Conservation (phyloP, 176 grass and related monocot genomes). For the Bothriochloa decipiens region DNA sequence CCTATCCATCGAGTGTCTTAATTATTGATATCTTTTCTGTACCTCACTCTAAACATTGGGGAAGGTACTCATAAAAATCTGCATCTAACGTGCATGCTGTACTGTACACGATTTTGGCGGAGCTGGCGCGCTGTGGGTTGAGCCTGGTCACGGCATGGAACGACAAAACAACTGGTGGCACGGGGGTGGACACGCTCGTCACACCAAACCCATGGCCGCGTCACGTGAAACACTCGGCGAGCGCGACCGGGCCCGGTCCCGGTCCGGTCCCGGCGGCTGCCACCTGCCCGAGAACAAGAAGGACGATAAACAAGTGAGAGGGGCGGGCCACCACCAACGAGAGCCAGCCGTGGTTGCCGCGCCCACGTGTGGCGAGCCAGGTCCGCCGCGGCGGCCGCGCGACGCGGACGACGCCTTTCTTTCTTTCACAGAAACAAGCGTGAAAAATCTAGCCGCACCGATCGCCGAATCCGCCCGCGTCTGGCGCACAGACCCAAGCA, state of each 20-base stretch:
- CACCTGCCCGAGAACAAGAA: not conserved
- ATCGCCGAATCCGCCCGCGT: too few relatives aligned
- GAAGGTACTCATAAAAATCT: too few relatives aligned
- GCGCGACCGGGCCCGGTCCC: not conserved
- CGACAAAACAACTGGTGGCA: not conserved
- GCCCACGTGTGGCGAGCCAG: conserved; percentile 27
- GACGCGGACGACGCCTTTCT: too few relatives aligned
- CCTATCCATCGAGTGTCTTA: too few relatives aligned
- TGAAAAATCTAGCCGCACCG: not conserved
- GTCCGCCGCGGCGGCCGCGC: not conserved
- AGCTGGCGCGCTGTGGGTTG: too few relatives aligned
- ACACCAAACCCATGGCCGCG: conserved; percentile 15
- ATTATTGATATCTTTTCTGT: too few relatives aligned
- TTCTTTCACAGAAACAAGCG: not conserved
- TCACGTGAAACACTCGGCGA: conserved; percentile 21
- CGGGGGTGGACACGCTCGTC: not conserved
- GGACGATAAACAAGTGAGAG: not conserved
- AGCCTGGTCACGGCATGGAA: too few relatives aligned
- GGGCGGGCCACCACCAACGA: too few relatives aligned
- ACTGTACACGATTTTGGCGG: too few relatives aligned
- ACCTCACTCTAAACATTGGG: too few relatives aligned
- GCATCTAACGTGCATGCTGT: too few relatives aligned
- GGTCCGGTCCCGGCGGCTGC: not conserved
- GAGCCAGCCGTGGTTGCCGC: not conserved
- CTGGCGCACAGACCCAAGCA: too few relatives aligned